A percentile compares a stretch with the other conserved stretches of the same genome.
These are phyloP conservation scores for Ammopiptanthus mongolicus DNA, from an alignment of 306 rosid species.

Conservation along the genomic window DNA sequence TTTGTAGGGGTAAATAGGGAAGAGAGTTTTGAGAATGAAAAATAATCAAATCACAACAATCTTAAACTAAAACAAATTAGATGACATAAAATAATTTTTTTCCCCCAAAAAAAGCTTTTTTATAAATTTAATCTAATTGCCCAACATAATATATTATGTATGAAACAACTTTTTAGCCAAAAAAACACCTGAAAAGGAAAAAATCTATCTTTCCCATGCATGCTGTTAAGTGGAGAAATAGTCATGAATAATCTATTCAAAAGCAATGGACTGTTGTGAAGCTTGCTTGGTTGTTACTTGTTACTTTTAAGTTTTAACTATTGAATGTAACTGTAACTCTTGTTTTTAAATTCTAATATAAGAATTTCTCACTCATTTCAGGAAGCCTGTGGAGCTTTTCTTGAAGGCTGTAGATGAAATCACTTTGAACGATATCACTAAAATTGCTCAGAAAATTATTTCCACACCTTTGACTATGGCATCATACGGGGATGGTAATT, in stretches of 20 bases:
- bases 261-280: background rate
- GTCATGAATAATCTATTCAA: background rate
- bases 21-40: too few relatives aligned
- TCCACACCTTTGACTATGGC: conserved; percentile 97
- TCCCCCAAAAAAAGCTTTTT: too few relatives aligned
- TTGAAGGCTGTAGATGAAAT: conserved; percentile 76
- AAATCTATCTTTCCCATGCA: too few relatives aligned
- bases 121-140: too few relatives aligned
- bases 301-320: background rate
- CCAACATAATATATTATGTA: too few relatives aligned
- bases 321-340: background rate
- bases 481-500: conserved; percentile 85
- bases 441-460: conserved; percentile 60
- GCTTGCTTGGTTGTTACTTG: background rate
- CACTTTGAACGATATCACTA: conserved; percentile 61
- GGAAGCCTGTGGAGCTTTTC: conserved; percentile 88
- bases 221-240: background rate
- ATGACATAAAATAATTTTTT: too few relatives aligned
- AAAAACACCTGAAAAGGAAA: too few relatives aligned
- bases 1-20: too few relatives aligned
- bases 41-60: too few relatives aligned
- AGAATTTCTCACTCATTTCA: conserved; percentile 25
- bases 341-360: background rate
- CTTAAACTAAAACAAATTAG: too few relatives aligned
- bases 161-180: too few relatives aligned